Evolutionary conservation across 257 asterid species (phyloP).

Genomic region (Datura wrightii): DNA sequence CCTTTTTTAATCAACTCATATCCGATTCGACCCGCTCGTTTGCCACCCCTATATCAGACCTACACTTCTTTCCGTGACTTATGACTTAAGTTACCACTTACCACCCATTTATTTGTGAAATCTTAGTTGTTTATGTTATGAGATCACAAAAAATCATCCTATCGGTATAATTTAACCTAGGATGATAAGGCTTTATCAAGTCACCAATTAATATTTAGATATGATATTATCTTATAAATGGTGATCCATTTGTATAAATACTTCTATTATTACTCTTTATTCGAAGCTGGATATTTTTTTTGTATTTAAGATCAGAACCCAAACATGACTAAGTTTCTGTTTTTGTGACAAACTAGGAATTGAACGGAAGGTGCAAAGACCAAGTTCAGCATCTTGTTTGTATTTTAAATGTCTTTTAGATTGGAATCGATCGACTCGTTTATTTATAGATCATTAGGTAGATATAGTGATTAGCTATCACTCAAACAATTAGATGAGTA

Average conservation of each 20-base stretch:
- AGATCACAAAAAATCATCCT: background rate
- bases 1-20: too few species aligned
- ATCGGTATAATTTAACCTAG: background rate
- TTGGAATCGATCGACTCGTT: background rate
- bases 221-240: background rate
- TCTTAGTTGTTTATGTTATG: background rate
- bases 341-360: background rate
- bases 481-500: background rate
- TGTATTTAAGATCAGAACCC: background rate
- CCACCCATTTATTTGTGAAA: background rate
- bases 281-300: background rate
- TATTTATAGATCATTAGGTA: background rate
- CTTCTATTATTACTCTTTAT: background rate
- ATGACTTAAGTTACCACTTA: background rate
- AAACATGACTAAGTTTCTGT: background rate
- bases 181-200: background rate
- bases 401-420: background rate
- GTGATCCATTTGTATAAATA: background rate
- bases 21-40: too few species aligned
- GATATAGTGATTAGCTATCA: background rate
- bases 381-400: background rate
- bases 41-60: too few species aligned
- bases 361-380: background rate
- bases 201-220: background rate
- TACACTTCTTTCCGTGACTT: background rate